Evolutionary conservation across 768 basidiomycete species (phyloP).

Genomic region (Macrolepiota fuliginosa): DNA sequence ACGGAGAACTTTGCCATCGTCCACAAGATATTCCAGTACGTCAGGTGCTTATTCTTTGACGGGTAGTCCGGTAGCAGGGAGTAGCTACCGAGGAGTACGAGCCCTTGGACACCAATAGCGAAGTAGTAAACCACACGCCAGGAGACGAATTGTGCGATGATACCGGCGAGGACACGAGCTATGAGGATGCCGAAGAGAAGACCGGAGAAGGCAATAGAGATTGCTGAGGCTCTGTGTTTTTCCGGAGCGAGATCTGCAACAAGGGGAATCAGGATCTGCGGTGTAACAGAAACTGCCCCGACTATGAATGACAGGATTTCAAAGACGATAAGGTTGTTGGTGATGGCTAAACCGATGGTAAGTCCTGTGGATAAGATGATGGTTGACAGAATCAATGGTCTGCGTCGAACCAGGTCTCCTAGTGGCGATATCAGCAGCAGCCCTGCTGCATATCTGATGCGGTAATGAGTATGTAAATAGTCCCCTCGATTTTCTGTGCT

Average conservation of each 20-base stretch:
- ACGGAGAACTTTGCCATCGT: constrained; percentile 76
- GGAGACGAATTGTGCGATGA: constrained; percentile 67
- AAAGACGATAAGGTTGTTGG: constrained; percentile 55
- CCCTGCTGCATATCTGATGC: constrained; percentile 63
- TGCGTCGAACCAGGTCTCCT: constrained; percentile 78
- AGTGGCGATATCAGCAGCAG: constrained; percentile 76
- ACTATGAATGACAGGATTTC: constrained; percentile 69
- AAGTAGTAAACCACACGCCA: constrained; percentile 81
- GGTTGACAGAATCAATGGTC: constrained; percentile 65
- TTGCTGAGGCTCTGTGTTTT: constrained; percentile 66
- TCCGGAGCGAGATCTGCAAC: constrained; percentile 83
- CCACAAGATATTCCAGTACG: constrained; percentile 66
- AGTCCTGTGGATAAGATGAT: constrained; percentile 52
- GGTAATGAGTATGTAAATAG: constrained; percentile 2
- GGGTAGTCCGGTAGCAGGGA: constrained; percentile 81
- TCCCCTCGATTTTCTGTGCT: constrained; percentile 6
- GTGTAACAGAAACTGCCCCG: constrained; percentile 68
- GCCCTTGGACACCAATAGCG: constrained; percentile 65
- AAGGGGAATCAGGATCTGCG: constrained; percentile 74
- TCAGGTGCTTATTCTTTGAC: constrained; percentile 61
- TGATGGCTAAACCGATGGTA: constrained; percentile 70
- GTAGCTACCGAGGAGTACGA: constrained; percentile 59
- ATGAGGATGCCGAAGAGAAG: constrained; percentile 72
- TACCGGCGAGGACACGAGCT: constrained; percentile 72
- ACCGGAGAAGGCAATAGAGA: constrained; percentile 70